Conservation (phyloP, 768 basidiomycete genomes). For the Lactarius indigo region DNA sequence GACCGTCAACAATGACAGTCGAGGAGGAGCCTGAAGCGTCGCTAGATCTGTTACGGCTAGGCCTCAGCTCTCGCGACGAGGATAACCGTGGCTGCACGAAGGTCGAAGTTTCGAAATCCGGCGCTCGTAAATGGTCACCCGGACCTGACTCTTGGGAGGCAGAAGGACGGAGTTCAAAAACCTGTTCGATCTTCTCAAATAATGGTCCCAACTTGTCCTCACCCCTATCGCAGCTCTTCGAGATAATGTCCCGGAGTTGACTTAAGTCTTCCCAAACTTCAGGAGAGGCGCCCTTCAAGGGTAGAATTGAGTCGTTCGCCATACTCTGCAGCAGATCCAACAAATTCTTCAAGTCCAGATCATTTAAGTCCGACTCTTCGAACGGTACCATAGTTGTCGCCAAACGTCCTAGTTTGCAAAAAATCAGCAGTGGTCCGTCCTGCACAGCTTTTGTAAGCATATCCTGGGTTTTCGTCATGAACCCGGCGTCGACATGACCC, state of each 20-base stretch:
- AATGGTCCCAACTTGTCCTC: background rate
- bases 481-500: background rate
- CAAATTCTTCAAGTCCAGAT: background rate
- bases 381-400: background rate
- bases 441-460: background rate
- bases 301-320: background rate
- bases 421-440: constrained; percentile 5
- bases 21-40: background rate
- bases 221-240: too few species aligned
- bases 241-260: background rate
- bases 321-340: background rate
- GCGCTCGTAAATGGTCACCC: background rate
- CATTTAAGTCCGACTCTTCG: background rate
- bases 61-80: background rate
- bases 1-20: background rate
- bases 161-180: background rate
- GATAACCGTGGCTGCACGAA: background rate
- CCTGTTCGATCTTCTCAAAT: background rate
- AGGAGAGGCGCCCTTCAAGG: background rate
- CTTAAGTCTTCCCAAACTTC: background rate
- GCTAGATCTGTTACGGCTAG: background rate
- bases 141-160: background rate
- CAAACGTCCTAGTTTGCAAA: background rate
- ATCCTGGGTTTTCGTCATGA: background rate
- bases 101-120: background rate